Conservation (phyloP, 306 rosid species). For the Malus orientalis region DNA sequence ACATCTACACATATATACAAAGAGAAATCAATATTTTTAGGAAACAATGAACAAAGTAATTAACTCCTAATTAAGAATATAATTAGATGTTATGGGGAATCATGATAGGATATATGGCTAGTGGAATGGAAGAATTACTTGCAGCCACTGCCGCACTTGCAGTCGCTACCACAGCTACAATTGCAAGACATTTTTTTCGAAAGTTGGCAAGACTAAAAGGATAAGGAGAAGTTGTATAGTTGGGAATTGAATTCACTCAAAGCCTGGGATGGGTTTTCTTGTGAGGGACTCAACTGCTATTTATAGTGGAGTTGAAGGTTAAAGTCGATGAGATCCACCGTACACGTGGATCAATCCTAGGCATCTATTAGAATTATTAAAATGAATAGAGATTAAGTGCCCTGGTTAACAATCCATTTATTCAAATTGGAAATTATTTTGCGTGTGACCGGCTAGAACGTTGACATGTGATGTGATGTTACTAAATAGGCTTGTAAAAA, state of each 20-base stretch:
- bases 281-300: neutral
- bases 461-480: too few relatives aligned
- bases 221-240: neutral
- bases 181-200: neutral
- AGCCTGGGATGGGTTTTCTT: neutral
- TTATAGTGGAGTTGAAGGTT: neutral
- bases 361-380: neutral
- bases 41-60: neutral
- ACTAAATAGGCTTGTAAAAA: too few relatives aligned
- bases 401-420: neutral
- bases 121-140: neutral
- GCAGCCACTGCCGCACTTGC: conserved; percentile 13
- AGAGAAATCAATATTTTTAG: neutral
- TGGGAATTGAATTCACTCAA: neutral
- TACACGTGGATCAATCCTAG: neutral
- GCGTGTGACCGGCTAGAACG: neutral
- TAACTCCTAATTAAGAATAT: neutral
- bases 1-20: neutral
- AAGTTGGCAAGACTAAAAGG: neutral
- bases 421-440: neutral
- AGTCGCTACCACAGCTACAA: neutral
- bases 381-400: neutral
- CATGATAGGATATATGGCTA: too few relatives aligned
- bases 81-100: too few relatives aligned
- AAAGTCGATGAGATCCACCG: neutral